Evolutionary conservation across 805 yeast genomes (phyloP), one percentile per base, ranked within the genome.

Genomic region (Metschnikowia noctiluminum): DNA sequence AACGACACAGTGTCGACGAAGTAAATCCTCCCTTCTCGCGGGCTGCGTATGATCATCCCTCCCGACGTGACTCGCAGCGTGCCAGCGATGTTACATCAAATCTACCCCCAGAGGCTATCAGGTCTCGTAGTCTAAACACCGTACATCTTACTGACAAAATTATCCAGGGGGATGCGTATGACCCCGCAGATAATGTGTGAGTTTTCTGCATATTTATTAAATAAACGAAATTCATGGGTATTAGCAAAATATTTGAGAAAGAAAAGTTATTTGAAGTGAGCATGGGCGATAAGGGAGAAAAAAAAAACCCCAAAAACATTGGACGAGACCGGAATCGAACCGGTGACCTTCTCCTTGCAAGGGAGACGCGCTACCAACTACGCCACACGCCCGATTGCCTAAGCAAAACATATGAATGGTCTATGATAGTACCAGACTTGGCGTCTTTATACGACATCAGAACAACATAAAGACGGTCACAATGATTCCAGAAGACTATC

Each of bases 291-390:
- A n/a, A 7, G 35, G 30, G 6, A 26, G 46, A 63, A 61, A 65
- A 62, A 49, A 42, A 51, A 51, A 81, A 85, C n/a, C n/a, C n/a
- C n/a, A n/a, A n/a, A n/a, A n/a, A n/a, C n/a, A n/a, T n/a, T 81
- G 87, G 86, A 81, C 85, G 83, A 78, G 84, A 78, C 80, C 77
- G 86, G 86, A 81, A 68, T 81, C 84, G 86, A 82, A 82, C 86
- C 86, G 77, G 73, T 77, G 87, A 80, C 87, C 87, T 82, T 76
- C 75, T 73, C 79, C 87, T 78, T 81, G 87, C 87, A 80, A 81
- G 83, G 86, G 82, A 76, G 75, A 77, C 85, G 86, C 86, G 85
- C 86, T 82, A 82, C 87, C 87, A 81, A 80, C 87, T 82, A 79
- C 85, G 86, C 87, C 84, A 82, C 84, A 79, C 83, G 85, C 86